Evolutionary conservation across 768 basidiomycete genomes (phyloP), one percentile per base, ranked within the genome.

Genomic region (Auricularia auricula-judae): DNA sequence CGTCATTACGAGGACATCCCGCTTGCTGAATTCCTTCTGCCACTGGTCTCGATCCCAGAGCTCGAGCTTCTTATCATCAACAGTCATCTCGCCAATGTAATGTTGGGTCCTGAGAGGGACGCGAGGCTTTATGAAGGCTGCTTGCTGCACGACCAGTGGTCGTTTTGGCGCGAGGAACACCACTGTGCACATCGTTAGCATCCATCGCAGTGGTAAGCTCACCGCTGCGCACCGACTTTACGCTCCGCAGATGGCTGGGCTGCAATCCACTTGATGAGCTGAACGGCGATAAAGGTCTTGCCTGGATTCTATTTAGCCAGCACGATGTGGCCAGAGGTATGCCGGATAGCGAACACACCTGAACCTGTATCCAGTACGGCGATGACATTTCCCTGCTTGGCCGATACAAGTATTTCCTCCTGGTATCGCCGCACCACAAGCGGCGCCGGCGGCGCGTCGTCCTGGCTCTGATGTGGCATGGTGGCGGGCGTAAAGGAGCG

Each of bases 151-250:
- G 23, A 94, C 93, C 16, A 96, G 81, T 2, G 90, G 81, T 3
- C 93, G 91, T 68, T 88, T 88, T 0, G 93, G 93, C 2, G 91
- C 91, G 39, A 95, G 80, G 70, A 94, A 94, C 10, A 93, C 80
- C 67, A 86, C 53, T 64, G 65, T 21, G 21, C 21, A 51, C 4
- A 59, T 29, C 16, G 8, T 8, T 59, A 29, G 8, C 16, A 29
- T 59, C 29, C 23, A 29, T 7, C 23, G 7, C 23, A 18, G 56
- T 33, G 23, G 23, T 54, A 29, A 54, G 8, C n/a, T 18, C 7
- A 54, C n/a, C 0, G 10, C 44, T 29, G 10, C 23, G 14, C 29
- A 33, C 65, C 80, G 33, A 73, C 71, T 59, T 83, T 80, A 73
- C 89, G 90, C 63, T 79, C 80, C 51, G 74, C 68, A 1, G 81